Base-by-base conservation (phyloP, 129 eudicot genomes). In the Centella asiatica region DNA sequence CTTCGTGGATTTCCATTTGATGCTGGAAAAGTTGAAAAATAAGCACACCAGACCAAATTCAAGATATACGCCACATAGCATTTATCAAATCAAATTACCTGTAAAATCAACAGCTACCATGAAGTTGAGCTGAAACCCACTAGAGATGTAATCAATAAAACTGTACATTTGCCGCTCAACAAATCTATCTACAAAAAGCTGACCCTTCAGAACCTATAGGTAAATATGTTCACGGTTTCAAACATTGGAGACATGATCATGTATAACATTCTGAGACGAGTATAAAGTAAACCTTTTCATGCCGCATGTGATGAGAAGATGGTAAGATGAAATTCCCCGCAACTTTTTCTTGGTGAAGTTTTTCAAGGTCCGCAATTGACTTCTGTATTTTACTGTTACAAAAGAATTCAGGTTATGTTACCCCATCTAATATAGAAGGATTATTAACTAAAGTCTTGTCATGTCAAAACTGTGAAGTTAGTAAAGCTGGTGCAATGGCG, bases 41-140 rank as follows among this genome's bases (percentile, higher is more conserved):
- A 25, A 53, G 5, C 27, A 19, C 37, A 13, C 27, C 19, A n/a
- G 4, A 24, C n/a, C 44, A 68, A 25, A 46, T 14, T 28, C 9
- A 50, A 39, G n/a, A 37, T 44, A 22, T 27, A 47, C 6, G 67
- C n/a, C 12, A 44, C 15, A 44, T 62, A 67, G 5, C 24, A 71
- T 23, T 8, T 53, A 14, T 27, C 15, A 27, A 52, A 4, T 23
- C 0, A 0, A 12, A 14, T 8, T 65, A 83, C 99, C 96, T 11
- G 99, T 93, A 74, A 87, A 93, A 80, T 93, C 99, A 76, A 93
- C 81, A 57, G 96, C 99, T 52, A 93, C 99, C 99, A 93, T 84
- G 69, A 87, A 93, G 81, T 82, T 93, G 34, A 93, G 95, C 68
- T 93, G 95, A 73, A 82, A 93, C 37, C 99, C 66, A 40, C 92